Percentiles rank a stretch among this genome's conserved stretches.
Conservation (phyloP, 495 filamentous ascomycete species). For the Emericellopsis terricola region DNA sequence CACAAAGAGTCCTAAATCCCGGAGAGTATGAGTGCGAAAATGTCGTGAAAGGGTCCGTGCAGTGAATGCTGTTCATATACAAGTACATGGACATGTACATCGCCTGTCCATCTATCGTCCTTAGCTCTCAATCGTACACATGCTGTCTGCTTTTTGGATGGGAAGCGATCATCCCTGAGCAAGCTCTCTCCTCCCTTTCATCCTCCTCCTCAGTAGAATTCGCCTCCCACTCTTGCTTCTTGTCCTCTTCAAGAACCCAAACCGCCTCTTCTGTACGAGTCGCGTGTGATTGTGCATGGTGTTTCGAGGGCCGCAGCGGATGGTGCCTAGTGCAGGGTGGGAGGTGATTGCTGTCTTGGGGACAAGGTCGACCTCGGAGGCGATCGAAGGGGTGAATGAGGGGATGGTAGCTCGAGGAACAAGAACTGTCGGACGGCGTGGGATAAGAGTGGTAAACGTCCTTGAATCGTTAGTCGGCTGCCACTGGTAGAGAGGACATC, state of each 20-base stretch:
- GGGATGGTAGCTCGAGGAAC: conserved; percentile 3
- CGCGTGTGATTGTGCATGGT: conserved; percentile 22
- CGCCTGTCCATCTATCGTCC: too few relatives aligned
- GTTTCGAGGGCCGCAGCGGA: conserved; percentile 26
- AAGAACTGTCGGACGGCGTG: conserved; percentile 3
- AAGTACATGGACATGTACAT: too few relatives aligned
- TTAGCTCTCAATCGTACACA: too few relatives aligned
- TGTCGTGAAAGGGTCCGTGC: too few relatives aligned
- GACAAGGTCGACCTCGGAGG: conserved; percentile 15
- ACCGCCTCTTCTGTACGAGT: conserved; percentile 28
- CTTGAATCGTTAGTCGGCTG: too few relatives aligned
- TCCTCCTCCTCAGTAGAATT: conserved; percentile 16
- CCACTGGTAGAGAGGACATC: background rate
- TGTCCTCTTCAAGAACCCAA: conserved; percentile 25
- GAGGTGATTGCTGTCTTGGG: conserved; percentile 15
- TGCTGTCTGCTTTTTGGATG: too few relatives aligned
- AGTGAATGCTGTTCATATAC: too few relatives aligned
- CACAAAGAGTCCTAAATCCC: too few relatives aligned
- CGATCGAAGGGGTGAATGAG: conserved; percentile 2
- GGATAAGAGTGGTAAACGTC: conserved; percentile 2
- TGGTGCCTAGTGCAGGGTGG: conserved; percentile 18
- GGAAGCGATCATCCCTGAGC: conserved; percentile 27
- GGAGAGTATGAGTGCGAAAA: too few relatives aligned
- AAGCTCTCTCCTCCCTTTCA: conserved; percentile 21
- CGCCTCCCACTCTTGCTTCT: conserved; percentile 19